Evolutionary conservation across 768 basidiomycete species (phyloP), one percentile per base, ranked within the genome.

Genomic region (Boletus rubropictus): DNA sequence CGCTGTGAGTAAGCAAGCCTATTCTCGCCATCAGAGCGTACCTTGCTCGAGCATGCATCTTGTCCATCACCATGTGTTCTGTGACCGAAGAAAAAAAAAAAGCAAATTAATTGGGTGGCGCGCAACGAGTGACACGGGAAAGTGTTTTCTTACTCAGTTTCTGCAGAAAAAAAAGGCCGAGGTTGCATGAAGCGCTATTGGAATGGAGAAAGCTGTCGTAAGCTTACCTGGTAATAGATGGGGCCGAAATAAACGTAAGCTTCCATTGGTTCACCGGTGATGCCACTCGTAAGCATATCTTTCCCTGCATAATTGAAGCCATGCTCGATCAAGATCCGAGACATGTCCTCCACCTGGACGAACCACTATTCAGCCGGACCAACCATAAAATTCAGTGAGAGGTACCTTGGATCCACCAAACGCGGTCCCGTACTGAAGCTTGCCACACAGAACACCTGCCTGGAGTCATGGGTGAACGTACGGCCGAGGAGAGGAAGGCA

Each of bases 51-150:
- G 96, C 96, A 59, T 99, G 96, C 96, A 99, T 99, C 76, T 99
- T 99, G 76, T 99, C 96, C 85, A 97, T 88, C 42, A 98, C 95
- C 95, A 98, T 98, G 72, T 95, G 94, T 73, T 94, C 84, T 88
- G 55, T 33, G 41, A 32, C 20, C 49, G 20, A 43, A 44, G 7
- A 24, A 3, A 24, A 3, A 7, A 24, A 24, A 25, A 25, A 25
- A 50, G 54, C 18, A 44, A 57, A 54, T 58, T n/a, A 55, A 39
- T 46, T 32, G 41, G 33, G 44, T 41, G 40, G 18, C 38, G 46
- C 42, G 44, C 38, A 42, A 25, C 36, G 20, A 14, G 17, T 15
- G 21, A 49, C 36, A 39, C 21, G 32, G 7, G 6, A 5, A 33
- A 47, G 22, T 34, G 18, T 9, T 36, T 46, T 51, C 89, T 74